Evolutionary conservation across 768 basidiomycete genomes (phyloP).

Genomic region (Cytidiella melzeri): DNA sequence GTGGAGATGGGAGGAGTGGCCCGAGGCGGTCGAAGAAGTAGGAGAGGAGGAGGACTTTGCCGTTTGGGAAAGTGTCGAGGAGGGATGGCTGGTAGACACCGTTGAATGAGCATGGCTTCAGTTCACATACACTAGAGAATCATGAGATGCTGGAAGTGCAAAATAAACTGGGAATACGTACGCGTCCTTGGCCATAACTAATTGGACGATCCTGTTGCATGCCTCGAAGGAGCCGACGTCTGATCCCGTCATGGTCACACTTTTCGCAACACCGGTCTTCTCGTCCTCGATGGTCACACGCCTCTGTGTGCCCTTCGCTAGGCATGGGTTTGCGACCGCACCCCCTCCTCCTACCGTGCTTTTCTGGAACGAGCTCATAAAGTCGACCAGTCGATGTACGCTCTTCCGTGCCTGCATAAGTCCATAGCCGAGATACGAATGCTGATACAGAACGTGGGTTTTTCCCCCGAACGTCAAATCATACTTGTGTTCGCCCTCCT

Average conservation of each 20-base stretch:
- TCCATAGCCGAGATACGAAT: conserved; percentile 96
- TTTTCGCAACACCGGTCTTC: conserved; percentile 33
- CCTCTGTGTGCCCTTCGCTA: conserved; percentile 60
- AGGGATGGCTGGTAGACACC: conserved; percentile 96
- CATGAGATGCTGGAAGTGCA: not conserved
- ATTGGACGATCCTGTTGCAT: conserved; percentile 75
- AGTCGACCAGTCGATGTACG: conserved; percentile 88
- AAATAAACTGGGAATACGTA: conserved; percentile 35
- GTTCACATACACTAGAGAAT: conserved; percentile 63
- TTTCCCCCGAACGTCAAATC: conserved; percentile 68
- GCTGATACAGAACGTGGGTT: conserved; percentile 82
- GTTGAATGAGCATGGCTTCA: conserved; percentile 94
- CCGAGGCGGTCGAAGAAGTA: conserved; percentile 96
- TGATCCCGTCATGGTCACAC: conserved; percentile 82
- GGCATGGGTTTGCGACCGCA: conserved; percentile 71
- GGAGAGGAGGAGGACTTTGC: conserved; percentile 85
- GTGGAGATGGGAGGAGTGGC: conserved; percentile 52
- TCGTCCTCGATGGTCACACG: conserved; percentile 57
- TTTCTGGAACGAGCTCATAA: conserved; percentile 52
- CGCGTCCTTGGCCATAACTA: conserved; percentile 95
- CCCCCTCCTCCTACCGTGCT: conserved; percentile 25
- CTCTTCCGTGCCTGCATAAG: conserved; percentile 81
- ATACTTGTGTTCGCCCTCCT: conserved; percentile 90
- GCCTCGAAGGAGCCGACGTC: conserved; percentile 81
- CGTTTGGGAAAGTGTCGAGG: conserved; percentile 79